Percentiles rank a stretch among this genome's conserved stretches.
Evolutionary conservation across 139 green algal species (phyloP).

Genomic region (Tetradesmus obliquus): DNA sequence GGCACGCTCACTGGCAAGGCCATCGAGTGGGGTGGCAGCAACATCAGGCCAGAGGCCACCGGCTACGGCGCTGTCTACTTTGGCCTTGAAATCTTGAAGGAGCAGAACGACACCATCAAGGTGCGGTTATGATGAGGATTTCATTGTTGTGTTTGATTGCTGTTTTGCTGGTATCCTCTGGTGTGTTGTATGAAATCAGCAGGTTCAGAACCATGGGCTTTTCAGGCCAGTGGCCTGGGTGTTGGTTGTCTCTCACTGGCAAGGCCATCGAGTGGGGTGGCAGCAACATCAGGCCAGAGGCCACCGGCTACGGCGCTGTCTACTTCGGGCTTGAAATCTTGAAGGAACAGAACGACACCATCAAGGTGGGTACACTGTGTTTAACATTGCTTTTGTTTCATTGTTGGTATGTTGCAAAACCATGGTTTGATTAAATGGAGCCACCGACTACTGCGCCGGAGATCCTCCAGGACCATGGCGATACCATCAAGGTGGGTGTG

Average conservation of each 20-base stretch:
- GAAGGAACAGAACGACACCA: slow-evolving; percentile 47
- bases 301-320: slow-evolving; percentile 84
- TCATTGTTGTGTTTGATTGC: no score
- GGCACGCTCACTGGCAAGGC: slow-evolving; percentile 84
- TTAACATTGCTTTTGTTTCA: no score
- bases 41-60: slow-evolving; percentile 86
- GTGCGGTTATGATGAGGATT: background rate
- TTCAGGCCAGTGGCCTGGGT: no score
- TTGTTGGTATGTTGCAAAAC: no score
- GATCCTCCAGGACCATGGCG: no score
- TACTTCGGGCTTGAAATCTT: slow-evolving; percentile 77
- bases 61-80: slow-evolving; percentile 89
- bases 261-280: slow-evolving; percentile 67
- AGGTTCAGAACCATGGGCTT: no score
- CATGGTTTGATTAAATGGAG: no score
- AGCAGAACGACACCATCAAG: slow-evolving; percentile 43
- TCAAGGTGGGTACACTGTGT: slow-evolving; percentile 30
- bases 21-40: slow-evolving; percentile 73
- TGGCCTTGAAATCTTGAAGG: slow-evolving; percentile 60
- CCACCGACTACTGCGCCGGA: no score
- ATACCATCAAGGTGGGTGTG: no score
- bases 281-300: slow-evolving; percentile 81
- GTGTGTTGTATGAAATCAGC: no score
- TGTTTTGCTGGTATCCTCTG: no score
- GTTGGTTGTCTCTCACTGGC: no score